Percentiles rank a stretch among this genome's conserved stretches.
These are phyloP conservation scores for Sindora glabra DNA, from an alignment of 306 rosid genomes.

Conservation along the genomic window DNA sequence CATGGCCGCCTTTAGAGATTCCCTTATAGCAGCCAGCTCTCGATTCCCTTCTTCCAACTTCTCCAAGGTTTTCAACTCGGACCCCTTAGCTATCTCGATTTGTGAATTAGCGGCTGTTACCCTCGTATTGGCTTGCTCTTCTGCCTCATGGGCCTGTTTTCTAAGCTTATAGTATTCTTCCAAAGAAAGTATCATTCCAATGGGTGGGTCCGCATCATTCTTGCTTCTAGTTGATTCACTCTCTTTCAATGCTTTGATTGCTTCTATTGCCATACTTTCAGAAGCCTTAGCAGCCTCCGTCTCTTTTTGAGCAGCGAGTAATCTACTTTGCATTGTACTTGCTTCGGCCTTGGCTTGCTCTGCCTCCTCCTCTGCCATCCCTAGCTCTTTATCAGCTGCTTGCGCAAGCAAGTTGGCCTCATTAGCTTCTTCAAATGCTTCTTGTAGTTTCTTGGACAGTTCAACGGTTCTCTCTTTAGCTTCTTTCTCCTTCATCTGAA, in stretches of 20 bases:
- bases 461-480: constrained; percentile 66
- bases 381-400: constrained; percentile 60
- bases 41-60: constrained; percentile 70
- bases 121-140: constrained; percentile 74
- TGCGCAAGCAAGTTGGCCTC: constrained; percentile 73
- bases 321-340: constrained; percentile 77
- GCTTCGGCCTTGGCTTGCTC: constrained; percentile 96
- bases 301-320: constrained; percentile 85
- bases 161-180: constrained; percentile 96
- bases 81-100: constrained; percentile 70
- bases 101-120: constrained; percentile 69
- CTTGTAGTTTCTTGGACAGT: constrained; percentile 74
- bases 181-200: constrained; percentile 71
- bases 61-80: constrained; percentile 68
- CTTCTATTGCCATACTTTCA: constrained; percentile 77
- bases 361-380: constrained; percentile 67
- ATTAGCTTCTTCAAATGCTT: constrained; percentile 75
- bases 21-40: constrained; percentile 73
- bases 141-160: constrained; percentile 88
- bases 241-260: constrained; percentile 92
- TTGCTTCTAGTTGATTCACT: constrained; percentile 62
- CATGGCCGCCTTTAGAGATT: constrained; percentile 69
- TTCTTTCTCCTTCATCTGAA: constrained; percentile 94
- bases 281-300: constrained; percentile 96
- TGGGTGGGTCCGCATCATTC: constrained; percentile 41